Conservation (phyloP, 2,329 filamentous ascomycete genomes). For the Ustulina deusta region DNA sequence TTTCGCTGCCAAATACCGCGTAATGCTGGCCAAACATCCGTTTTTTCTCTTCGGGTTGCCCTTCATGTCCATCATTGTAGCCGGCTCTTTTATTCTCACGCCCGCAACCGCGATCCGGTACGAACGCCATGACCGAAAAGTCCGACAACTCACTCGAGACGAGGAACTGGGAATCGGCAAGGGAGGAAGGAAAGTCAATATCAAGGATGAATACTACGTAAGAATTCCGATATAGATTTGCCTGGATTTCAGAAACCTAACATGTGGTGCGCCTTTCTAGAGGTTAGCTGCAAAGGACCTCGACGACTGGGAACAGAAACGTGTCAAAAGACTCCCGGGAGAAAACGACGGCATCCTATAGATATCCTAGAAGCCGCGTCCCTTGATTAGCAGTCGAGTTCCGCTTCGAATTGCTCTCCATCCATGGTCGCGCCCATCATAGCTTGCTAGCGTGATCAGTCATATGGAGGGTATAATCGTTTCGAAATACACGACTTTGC, state of each 20-base stretch:
- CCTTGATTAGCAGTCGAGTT: neutral
- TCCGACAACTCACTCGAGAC: constrained; percentile 84
- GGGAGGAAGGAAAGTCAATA: constrained; percentile 76
- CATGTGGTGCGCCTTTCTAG: constrained; percentile 58
- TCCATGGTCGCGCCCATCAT: neutral
- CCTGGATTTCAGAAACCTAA: constrained; percentile 4
- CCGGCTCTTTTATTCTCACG: constrained; percentile 92
- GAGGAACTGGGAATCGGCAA: constrained; percentile 87
- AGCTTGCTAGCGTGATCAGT: neutral
- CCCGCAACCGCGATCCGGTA: constrained; percentile 94
- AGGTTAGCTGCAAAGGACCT: constrained; percentile 87
- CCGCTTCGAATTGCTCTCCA: neutral
- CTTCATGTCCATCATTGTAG: constrained; percentile 89
- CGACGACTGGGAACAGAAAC: constrained; percentile 96
- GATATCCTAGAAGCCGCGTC: constrained; percentile 39
- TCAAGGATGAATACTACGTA: constrained; percentile 89
- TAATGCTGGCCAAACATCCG: constrained; percentile 79
- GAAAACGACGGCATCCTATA: constrained; percentile 87
- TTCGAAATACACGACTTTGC: neutral
- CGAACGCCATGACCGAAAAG: constrained; percentile 90
- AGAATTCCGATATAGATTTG: constrained; percentile 48
- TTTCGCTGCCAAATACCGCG: constrained; percentile 81
- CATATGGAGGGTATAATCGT: neutral
- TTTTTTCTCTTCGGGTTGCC: constrained; percentile 95
- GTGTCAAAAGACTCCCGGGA: constrained; percentile 88